Conservation (phyloP, 1,139 yeast genomes). For the Scheffersomyces lignicola region DNA sequence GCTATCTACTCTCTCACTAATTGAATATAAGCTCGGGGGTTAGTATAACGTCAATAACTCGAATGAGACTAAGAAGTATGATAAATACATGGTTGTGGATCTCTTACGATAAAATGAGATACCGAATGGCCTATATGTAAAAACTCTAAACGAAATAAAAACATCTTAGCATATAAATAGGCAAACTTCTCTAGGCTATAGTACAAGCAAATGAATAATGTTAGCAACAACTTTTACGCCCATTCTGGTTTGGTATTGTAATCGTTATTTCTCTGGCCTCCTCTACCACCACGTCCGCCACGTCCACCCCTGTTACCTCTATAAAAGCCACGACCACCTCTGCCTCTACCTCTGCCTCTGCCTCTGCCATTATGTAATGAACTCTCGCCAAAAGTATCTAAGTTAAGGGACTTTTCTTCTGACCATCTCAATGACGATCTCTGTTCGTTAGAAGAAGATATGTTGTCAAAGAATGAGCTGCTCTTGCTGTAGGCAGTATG, state of each 20-base stretch:
- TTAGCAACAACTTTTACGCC: conserved; percentile 30
- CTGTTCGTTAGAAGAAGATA: conserved; percentile 58
- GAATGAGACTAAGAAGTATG: no score
- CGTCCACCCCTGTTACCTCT: conserved; percentile 29
- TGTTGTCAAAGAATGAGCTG: conserved; percentile 78
- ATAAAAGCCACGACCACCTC: conserved; percentile 23
- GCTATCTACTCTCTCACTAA: no score
- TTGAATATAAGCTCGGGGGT: no score
- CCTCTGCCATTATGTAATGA: conserved; percentile 32
- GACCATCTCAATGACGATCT: conserved; percentile 52
- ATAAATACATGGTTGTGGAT: no score
- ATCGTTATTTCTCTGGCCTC: conserved; percentile 17
- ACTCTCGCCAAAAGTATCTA: conserved; percentile 70
- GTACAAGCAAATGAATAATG: no score
- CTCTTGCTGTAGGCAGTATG: conserved; percentile 54
- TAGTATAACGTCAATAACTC: no score
- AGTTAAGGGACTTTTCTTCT: conserved; percentile 60
- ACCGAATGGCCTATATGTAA: no score
- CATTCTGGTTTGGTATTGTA: conserved; percentile 39
- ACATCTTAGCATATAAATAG: no score
- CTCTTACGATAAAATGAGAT: no score
- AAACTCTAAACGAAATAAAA: no score
- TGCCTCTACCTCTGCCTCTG: conserved; percentile 32
- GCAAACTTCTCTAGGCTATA: no score
- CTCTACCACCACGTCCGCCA: conserved; percentile 18